These are phyloP conservation scores for Sarocladium kiliense DNA, from an alignment of 2,329 filamentous ascomycete species.

Conservation along the genomic window DNA sequence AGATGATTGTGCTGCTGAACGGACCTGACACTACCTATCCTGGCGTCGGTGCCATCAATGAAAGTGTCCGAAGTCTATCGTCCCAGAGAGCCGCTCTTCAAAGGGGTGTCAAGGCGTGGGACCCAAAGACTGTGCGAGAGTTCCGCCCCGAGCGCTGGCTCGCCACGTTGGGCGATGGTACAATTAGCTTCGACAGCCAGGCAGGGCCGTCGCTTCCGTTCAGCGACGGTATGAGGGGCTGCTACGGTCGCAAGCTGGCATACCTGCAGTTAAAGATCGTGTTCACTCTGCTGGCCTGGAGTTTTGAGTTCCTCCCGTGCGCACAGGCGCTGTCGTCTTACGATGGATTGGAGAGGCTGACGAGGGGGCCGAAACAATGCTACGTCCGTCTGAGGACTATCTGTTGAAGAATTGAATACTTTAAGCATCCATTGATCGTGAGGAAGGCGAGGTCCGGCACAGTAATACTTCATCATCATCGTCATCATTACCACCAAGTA, in stretches of 20 bases:
- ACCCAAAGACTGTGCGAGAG: neutral
- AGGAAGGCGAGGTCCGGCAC: no score
- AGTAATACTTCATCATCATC: no score
- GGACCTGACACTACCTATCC: constrained; percentile 11
- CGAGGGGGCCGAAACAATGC: constrained; percentile 16
- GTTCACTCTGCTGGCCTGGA: constrained; percentile 22
- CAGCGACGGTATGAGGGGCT: constrained; percentile 27
- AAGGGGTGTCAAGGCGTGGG: neutral
- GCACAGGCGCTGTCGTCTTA: constrained; percentile 16
- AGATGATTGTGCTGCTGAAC: constrained; percentile 10
- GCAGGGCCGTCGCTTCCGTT: constrained; percentile 28
- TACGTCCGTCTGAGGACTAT: constrained; percentile 10
- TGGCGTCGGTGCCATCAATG: constrained; percentile 12
- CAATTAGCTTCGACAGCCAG: constrained; percentile 19
- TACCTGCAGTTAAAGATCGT: constrained; percentile 23
- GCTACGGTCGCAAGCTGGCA: constrained; percentile 28
- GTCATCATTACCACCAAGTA: no score
- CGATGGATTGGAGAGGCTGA: constrained; percentile 14
- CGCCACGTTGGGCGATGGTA: neutral
- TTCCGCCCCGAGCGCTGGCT: constrained; percentile 11
- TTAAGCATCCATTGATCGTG: no score
- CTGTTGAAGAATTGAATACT: neutral
- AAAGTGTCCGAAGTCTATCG: constrained; percentile 10
- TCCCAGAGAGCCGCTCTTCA: neutral
- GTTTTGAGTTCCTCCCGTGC: constrained; percentile 18